phyloP scores from a whole-genome alignment of 169 alveolate genomes.

The Plasmodium vivax region DNA sequence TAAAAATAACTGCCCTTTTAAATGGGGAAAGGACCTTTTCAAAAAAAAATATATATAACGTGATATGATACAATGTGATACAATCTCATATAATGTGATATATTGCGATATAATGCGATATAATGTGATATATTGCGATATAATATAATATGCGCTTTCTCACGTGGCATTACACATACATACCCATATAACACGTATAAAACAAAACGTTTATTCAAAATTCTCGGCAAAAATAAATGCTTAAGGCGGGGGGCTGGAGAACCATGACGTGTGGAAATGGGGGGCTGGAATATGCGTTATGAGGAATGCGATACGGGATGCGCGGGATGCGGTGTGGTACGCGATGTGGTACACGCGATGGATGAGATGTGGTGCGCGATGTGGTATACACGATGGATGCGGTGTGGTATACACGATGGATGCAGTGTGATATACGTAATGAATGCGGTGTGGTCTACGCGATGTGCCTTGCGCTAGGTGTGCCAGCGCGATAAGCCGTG shows the following conservation, averaged over 20 bases:
- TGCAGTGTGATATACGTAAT: no score
- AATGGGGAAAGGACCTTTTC: background rate
- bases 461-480: no score
- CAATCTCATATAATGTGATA: no score
- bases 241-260: background rate
- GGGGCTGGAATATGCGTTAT: background rate
- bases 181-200: background rate
- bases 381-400: no score
- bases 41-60: background rate
- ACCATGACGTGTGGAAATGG: background rate
- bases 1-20: background rate
- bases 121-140: background rate
- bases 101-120: background rate
- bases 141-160: background rate
- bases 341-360: no score
- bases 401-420: no score
- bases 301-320: no score
- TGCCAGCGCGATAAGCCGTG: no score
- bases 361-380: no score
- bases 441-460: no score
- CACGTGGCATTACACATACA: constrained; percentile 5
- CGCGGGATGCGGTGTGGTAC: no score
- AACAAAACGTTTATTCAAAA: constrained; percentile 3
- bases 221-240: background rate
- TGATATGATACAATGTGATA: background rate